Base-by-base conservation (phyloP, 306 rosid genomes). In the Quercus wislizeni region DNA sequence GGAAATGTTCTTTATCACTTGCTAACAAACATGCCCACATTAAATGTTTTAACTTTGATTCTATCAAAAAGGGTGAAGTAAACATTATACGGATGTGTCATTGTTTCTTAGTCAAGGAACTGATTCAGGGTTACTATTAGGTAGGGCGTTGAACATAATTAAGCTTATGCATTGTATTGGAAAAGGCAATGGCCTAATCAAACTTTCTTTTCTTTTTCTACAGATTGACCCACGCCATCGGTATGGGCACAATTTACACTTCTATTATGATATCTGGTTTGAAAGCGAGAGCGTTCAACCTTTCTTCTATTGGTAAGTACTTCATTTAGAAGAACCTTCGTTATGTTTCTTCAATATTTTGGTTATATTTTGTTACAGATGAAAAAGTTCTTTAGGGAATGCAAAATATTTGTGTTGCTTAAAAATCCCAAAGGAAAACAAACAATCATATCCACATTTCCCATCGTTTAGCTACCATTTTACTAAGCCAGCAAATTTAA, bases 201-300 rank as follows among this genome's bases (percentile, higher is more conserved):
- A 67, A 56, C 23, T 23, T 67, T 78, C 54, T 73, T 75, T 25
- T 38, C 81, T 8, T 76, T 20, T 21, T 62, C 17, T 46, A 64
- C 86, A 94, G 98, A 94, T 94, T 78, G 98, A 94, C 73, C 96
- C 98, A 74, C 96, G 98, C 23, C 98, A 94, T 82, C 93, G 98
- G 14, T 94, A 94, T 71, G 98, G 98, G 70, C 98, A 94, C 90
- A 92, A 94, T 78, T 78, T 94, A 52, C 98, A 94, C 85, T 74
- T 92, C 0, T 94, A 94, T 68, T 94, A 92, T 81, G 96, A 94
- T 38, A 75, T 89, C 14, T 92, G 97, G 98, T 94, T 88, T 76
- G 84, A 67, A 65, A 92, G 96, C 49, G 93, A 92, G 78, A 94
- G 98, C 84, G 79, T 78, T 6, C 97, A 94, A 76, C 98, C 98